Percentiles rank a stretch among this genome's conserved stretches.
Evolutionary conservation across 176 grass and related monocot species (phyloP).

Genomic region (Pontederia crassipes): DNA sequence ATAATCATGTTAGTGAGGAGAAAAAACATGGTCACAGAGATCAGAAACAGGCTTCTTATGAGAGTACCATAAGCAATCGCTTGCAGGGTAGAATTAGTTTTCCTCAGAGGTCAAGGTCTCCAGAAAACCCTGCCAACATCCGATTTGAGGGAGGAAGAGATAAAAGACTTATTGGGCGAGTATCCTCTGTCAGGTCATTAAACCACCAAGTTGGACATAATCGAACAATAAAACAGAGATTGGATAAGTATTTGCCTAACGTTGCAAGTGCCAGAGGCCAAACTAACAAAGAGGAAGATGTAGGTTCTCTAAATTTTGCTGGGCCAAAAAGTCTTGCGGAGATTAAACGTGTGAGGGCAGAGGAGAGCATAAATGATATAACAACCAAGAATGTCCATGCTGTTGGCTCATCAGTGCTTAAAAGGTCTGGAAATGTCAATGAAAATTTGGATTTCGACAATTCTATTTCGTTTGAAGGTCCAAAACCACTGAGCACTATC

Average conservation of each 20-base stretch:
- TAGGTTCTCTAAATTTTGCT: constrained; percentile 29
- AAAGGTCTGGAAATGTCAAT: too few species aligned
- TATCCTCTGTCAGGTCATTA: constrained; percentile 33
- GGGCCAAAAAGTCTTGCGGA: constrained; percentile 46
- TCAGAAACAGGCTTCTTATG: constrained; percentile 26
- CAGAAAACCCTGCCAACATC: constrained; percentile 32
- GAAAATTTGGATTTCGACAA: background rate
- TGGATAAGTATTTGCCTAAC: constrained; percentile 32
- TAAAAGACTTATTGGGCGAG: constrained; percentile 33
- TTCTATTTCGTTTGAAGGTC: constrained; percentile 1
- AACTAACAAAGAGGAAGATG: constrained; percentile 26
- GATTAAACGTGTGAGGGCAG: constrained; percentile 28
- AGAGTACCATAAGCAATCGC: constrained; percentile 44
- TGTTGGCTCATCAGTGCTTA: too few species aligned
- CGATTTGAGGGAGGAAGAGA: constrained; percentile 45
- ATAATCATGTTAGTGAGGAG: constrained; percentile 17
- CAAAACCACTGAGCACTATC: constrained; percentile 55
- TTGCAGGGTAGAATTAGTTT: constrained; percentile 83
- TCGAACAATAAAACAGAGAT: constrained; percentile 30
- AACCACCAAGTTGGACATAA: constrained; percentile 28
- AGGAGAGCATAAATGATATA: background rate
- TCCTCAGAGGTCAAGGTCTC: constrained; percentile 41
- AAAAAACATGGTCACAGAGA: constrained; percentile 24
- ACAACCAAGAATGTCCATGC: too few species aligned
- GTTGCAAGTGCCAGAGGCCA: constrained; percentile 25